Evolutionary conservation across 495 filamentous ascomycete species (phyloP), one percentile per base, ranked within the genome.

Genomic region (Penicillium malachiteum): DNA sequence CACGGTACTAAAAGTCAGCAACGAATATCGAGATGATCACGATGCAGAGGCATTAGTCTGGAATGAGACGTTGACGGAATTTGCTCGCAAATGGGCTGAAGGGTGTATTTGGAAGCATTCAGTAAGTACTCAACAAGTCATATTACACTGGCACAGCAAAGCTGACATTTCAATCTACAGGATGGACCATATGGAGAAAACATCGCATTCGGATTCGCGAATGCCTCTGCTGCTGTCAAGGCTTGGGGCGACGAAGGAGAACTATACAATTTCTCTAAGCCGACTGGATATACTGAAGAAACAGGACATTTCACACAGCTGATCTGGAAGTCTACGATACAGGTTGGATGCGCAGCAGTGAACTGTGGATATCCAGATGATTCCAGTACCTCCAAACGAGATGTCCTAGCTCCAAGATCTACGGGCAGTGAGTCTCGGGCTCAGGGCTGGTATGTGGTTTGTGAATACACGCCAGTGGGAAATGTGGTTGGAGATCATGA

Each of bases 251-350:
- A 83, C 56, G 90, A 94, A 69, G 56, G 79, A 11, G 48, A 57
- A 0, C 31, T 71, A 6, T 93, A 91, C 60, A 65, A 90, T 56
- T 91, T 80, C 69, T 11, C 60, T 0, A 61, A 72, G 3, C 72
- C 77, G 7, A 76, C 80, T 0, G 78, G 74, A 0, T 92, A 88
- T 66, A 71, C 56, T 7, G 78, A 88, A 55, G 60, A 70, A 14
- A 91, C 89, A n/a, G 90, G 89, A 0, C 90, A 95, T 71, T 95
- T 91, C 68, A 91, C 90, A 26, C 89, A 92, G 75, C 66, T 95
- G 41, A 89, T 93, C 1, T 95, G 90, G 90, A 84, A 81, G 67
- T 72, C 75, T 34, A 91, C 88, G 9, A 86, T 70, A 16, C 69
- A 78, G 42, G 81, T 92, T 0, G 90, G 90, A 7, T 95, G 90